Evolutionary conservation across 1,284 basidiomycete species (phyloP), one percentile per base, ranked within the genome.

Genomic region (Farysia itapuensis): DNA sequence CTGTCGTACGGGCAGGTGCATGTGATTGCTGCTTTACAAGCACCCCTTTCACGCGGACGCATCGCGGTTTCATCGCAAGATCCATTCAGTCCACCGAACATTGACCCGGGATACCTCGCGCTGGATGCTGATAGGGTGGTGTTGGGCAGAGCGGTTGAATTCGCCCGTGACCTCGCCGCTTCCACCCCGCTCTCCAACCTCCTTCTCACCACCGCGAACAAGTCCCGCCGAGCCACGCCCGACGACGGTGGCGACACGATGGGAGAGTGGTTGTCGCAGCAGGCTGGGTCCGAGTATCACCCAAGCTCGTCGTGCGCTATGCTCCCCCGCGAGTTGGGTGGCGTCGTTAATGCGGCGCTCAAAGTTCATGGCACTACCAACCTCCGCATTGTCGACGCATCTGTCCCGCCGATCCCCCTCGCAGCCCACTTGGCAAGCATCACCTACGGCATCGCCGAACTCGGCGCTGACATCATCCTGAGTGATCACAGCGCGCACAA

Each of bases 391-490:
- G 31, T 16, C 13, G 31, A 33, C 16, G 16, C 18, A 9, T 33
- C 31, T 9, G 18, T 33, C 18, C 31, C 18, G 8, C 31, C 31
- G 3, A 42, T 77, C 22, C 72, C 75, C 35, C 46, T 79, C 35
- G 64, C 47, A 20, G 50, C 63, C 11, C 73, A 84, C 79, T 82
- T 52, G 78, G 81, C 75, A 76, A 81, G 82, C 14, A 79, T 84
- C 4, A 81, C 83, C 2, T 90, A 86, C 70, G 87, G 85, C 21
- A 30, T 77, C 67, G 69, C 63, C 4, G 72, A 74, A 35, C 49
- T 69, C 18, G 72, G 60, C 5, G 47, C 60, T 4, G 60, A 69
- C 20, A 52, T 71, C 38, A 43, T 74, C 25, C 25, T 28, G 9
- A 28, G 9, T 9, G 25, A 28, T 28, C n/a, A 28, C n/a, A n/a